phyloP scores from a whole-genome alignment of 1,139 yeast genomes.

The Blastobotrys arbuscula region DNA sequence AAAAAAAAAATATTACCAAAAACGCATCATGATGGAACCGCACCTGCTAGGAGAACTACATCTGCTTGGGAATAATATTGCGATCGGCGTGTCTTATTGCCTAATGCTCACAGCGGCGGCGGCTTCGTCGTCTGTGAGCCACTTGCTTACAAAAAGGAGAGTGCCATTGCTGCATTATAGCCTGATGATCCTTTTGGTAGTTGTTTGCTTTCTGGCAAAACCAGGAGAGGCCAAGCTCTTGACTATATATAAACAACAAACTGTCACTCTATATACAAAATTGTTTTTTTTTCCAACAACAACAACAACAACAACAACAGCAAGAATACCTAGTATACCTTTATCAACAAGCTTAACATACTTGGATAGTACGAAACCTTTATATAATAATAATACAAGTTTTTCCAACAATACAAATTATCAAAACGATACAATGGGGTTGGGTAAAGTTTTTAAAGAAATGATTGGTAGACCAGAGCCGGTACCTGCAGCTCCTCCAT shows the following conservation, averaged over 20 bases:
- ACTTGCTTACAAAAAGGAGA: too few species aligned
- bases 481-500: constrained; percentile 30
- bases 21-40: too few species aligned
- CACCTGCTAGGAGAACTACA: too few species aligned
- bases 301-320: neutral
- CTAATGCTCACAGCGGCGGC: neutral
- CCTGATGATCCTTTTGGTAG: too few species aligned
- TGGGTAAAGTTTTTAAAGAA: constrained; percentile 8
- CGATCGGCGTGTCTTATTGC: neutral
- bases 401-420: neutral
- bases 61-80: too few species aligned
- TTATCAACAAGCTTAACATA: neutral
- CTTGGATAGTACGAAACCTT: neutral
- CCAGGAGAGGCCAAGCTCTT: neutral
- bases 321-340: neutral
- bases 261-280: neutral
- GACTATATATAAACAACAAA: neutral
- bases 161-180: neutral
- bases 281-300: too few species aligned
- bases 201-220: neutral
- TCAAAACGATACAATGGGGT: constrained; percentile 10
- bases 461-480: constrained; percentile 3
- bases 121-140: too few species aligned
- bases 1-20: too few species aligned
- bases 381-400: neutral